phyloP scores from a whole-genome alignment of 2,329 filamentous ascomycete species.

The Purpureocillium takamizusanense region DNA sequence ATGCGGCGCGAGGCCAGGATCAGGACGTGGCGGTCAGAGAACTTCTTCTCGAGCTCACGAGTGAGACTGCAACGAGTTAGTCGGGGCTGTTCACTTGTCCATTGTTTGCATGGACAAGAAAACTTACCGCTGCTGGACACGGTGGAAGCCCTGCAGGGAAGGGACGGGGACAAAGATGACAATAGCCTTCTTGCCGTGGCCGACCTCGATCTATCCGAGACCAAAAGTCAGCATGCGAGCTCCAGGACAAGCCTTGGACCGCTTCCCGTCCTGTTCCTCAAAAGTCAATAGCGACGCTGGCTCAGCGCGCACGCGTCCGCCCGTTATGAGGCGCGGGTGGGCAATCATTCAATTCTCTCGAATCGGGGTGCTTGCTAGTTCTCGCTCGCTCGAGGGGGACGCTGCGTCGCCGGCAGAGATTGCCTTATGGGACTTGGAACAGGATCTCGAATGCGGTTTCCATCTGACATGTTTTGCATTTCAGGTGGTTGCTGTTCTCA shows the following conservation, averaged over 20 bases:
- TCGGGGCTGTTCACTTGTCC: not conserved
- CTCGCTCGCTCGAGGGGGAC: constrained; percentile 10
- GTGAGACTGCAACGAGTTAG: constrained; percentile 66
- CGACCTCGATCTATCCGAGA: constrained; percentile 91
- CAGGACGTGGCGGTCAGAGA: constrained; percentile 99
- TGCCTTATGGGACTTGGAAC: constrained; percentile 20
- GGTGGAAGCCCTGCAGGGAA: constrained; percentile 97
- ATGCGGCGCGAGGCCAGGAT: constrained; percentile 99
- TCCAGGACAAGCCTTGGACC: constrained; percentile 65
- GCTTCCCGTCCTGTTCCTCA: constrained; percentile 66
- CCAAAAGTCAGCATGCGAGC: constrained; percentile 67
- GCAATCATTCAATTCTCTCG: constrained; percentile 11
- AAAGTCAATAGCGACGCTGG: constrained; percentile 25
- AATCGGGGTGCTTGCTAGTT: constrained; percentile 9
- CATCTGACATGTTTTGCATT: constrained; percentile 17
- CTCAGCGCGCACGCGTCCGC: constrained; percentile 21
- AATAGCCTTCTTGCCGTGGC: constrained; percentile 99
- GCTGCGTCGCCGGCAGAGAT: constrained; percentile 16
- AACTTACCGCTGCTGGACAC: constrained; percentile 97
- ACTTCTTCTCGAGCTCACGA: constrained; percentile 99
- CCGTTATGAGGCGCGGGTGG: constrained; percentile 11
- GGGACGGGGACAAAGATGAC: constrained; percentile 99
- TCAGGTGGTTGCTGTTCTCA: constrained; percentile 53
- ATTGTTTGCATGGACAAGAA: not conserved
- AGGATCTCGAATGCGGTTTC: constrained; percentile 26